Evolutionary conservation across 805 yeast species (phyloP).

Genomic region (Yarrowia sp.): DNA sequence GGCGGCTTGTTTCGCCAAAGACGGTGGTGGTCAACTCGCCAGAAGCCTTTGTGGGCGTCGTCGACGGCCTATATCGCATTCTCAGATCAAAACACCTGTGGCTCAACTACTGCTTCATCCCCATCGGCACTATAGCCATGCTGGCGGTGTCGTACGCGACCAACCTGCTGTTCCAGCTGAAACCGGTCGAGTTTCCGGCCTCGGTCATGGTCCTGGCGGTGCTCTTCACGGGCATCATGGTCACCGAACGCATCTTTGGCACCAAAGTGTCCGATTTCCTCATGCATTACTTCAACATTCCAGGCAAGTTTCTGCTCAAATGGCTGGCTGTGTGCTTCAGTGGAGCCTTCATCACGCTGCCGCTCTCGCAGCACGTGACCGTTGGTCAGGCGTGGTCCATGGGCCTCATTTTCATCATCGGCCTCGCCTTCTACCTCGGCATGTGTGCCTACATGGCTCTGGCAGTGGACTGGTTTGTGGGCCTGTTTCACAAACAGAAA

Average conservation of each 20-base stretch:
- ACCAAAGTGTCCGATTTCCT: not conserved
- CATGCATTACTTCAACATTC: constrained; percentile 19
- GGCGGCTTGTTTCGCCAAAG: not conserved
- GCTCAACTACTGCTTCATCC: constrained; percentile 13
- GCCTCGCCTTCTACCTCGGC: constrained; percentile 21
- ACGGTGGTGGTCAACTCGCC: not conserved
- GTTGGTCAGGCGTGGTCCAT: constrained; percentile 38
- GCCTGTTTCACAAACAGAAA: constrained; percentile 11
- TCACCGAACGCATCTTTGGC: constrained; percentile 19
- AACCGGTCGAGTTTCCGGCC: constrained; percentile 27
- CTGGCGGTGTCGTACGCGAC: constrained; percentile 15
- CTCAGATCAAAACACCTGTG: constrained; percentile 5
- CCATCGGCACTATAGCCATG: constrained; percentile 29
- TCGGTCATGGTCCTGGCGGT: constrained; percentile 34
- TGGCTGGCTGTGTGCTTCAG: constrained; percentile 33
- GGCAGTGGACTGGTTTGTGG: constrained; percentile 16
- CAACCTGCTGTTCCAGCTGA: constrained; percentile 33
- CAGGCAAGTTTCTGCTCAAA: constrained; percentile 26
- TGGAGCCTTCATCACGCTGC: constrained; percentile 31
- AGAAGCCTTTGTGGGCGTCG: not conserved
- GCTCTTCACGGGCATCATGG: constrained; percentile 19
- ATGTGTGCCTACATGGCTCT: constrained; percentile 29
- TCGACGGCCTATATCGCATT: constrained; percentile 3
- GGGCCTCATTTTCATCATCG: constrained; percentile 36
- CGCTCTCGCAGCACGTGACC: constrained; percentile 16